Evolutionary conservation across 1,284 basidiomycete species (phyloP), one percentile per base, ranked within the genome.

Genomic region (Tylopilus sp.): DNA sequence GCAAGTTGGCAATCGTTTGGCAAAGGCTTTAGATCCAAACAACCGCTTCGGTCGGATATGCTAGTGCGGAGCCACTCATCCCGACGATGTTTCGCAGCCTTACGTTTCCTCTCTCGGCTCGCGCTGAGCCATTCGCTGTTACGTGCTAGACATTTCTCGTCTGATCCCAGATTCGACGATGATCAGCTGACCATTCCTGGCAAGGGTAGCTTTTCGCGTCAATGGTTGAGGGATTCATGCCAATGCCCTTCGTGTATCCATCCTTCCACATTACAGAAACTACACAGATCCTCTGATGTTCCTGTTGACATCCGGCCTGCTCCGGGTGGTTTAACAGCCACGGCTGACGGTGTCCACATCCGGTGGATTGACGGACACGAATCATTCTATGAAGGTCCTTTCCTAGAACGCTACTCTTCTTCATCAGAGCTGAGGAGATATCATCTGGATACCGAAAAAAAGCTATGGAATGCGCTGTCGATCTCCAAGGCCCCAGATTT

Each of bases 221-320:
- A 72, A 56, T 74, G 74, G 75, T 63, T 78, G 44, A 73, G 73
- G 49, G 72, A 78, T 59, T 69, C 75, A 2, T 76, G 74, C 48
- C 73, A 74, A 47, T 74, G 71, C 31, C 65, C 59, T 34, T 60
- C 70, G 8, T 89, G 84, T 51, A 72, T 92, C 6, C 85, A 94
- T 60, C 79, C 84, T 0, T 77, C 79, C n/a, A 90, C 86, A 0
- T 71, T 70, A 10, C 91, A 94, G 67, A 90, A 89, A 64, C 74
- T 92, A 1, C 84, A 86, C 62, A 71, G 79, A 42, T 82, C 88
- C 0, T 81, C 84, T 0, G 84, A 89, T 70, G 71, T 86, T 5
- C 74, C 78, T 0, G 52, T 59, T 3, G 70, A 76, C 46, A 67
- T 79, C 39, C 55, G 46, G 11, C 66, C 66, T 23, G 58, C 55